A percentile compares a stretch with the other conserved stretches of the same genome.
phyloP scores from a whole-genome alignment of 2,329 filamentous ascomycete genomes.

The Ceratocystis albifundus region DNA sequence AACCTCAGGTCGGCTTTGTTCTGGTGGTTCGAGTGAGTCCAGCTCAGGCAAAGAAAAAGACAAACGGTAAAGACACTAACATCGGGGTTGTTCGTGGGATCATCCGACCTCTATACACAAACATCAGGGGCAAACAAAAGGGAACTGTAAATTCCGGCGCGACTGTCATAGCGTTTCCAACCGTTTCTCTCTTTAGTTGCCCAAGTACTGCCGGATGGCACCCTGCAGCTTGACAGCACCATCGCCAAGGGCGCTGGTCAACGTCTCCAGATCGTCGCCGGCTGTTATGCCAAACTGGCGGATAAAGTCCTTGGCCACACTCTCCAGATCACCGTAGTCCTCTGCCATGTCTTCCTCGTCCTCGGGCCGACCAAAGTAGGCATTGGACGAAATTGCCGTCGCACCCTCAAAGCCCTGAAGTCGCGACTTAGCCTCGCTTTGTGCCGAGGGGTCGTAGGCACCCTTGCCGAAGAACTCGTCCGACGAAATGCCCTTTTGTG shows the following conservation, averaged over 20 bases:
- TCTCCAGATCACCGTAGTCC: constrained; percentile 83
- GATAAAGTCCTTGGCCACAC: constrained; percentile 91
- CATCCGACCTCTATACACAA: background rate
- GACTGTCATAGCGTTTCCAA: background rate
- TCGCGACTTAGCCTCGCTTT: constrained; percentile 75
- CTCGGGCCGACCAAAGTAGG: constrained; percentile 91
- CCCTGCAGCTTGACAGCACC: constrained; percentile 76
- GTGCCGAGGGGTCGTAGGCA: constrained; percentile 64
- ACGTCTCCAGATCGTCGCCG: constrained; percentile 87
- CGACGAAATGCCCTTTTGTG: constrained; percentile 90
- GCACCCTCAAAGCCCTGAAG: constrained; percentile 90
- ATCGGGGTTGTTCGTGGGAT: background rate
- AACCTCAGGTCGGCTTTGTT: background rate
- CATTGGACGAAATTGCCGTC: constrained; percentile 84
- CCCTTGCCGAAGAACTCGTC: constrained; percentile 97
- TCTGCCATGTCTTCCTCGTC: constrained; percentile 55
- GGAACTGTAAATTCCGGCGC: background rate
- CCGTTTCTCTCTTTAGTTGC: constrained; percentile 36
- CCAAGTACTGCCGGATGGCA: constrained; percentile 52
- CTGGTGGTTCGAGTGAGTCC: constrained; percentile 10
- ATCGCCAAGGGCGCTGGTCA: constrained; percentile 72
- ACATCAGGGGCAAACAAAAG: background rate
- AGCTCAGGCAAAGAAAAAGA: background rate
- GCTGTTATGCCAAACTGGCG: constrained; percentile 91
- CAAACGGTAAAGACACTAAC: constrained; percentile 3